Evolutionary conservation across 257 asterid species (phyloP), one percentile per base, ranked within the genome.

Genomic region (Eustoma russellianum): DNA sequence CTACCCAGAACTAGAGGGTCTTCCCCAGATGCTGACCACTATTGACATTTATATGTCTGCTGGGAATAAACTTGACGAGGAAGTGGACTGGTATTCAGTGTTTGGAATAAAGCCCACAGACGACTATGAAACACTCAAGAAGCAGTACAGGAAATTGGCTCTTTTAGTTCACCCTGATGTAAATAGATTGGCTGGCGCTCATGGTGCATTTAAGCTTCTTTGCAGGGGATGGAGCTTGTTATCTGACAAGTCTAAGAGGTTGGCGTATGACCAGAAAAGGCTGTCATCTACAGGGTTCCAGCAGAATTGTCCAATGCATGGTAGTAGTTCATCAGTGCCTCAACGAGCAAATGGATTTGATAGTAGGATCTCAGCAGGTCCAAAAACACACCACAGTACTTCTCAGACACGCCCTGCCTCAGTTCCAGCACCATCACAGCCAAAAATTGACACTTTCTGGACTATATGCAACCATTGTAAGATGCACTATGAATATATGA

Each of bases 91-190:
- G 87, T 82, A 82, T 63, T 1, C 80, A 77, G 74, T 86, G 52
- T 86, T 86, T 61, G 78, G 87, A 17, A 84, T 80, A 57, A 57
- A 41, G 52, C 95, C 90, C 17, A 63, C 80, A 17, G 78, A 72
- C 41, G 93, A 86, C 64, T 89, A 83, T 45, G 87, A 76, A 38
- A 61, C 82, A 10, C 55, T 86, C 18, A 68, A 65, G 69, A 86
- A 83, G 63, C 82, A 80, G 62, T 83, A 86, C 65, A 62, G 80
- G 60, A 83, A 78, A 60, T 73, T 82, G 70, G 93, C 89, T 45
- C 93, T 86, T 19, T 53, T 14, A 66, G 77, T 82, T 46, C 95
- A 86, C 57, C 95, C 95, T n/a, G 93, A 86, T 70, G 82, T 82
- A 69, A 82, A 86, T 59, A 74, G 65, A 64, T 75, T 73, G 40